These are phyloP conservation scores for Castanea sativa DNA, from an alignment of 306 rosid genomes.

Conservation along the genomic window DNA sequence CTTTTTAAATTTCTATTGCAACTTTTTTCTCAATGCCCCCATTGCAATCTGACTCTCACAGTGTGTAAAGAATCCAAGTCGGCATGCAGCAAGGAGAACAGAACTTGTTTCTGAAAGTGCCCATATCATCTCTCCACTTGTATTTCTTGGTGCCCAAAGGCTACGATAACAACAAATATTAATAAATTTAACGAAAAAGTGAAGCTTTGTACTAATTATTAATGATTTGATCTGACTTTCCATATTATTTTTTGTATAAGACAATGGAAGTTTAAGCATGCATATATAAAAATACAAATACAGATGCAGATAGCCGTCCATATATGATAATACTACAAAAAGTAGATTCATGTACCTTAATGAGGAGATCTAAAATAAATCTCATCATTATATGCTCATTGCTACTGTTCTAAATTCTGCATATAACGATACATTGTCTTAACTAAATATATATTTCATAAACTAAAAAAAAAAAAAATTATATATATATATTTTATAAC, in stretches of 20 bases:
- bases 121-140: background rate
- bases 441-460: background rate
- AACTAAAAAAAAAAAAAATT: too few species aligned
- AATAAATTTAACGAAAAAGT: background rate
- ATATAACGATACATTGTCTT: slow-evolving; percentile 1
- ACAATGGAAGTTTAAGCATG: background rate
- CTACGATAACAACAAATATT: background rate
- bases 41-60: slow-evolving; percentile 15
- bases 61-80: slow-evolving; percentile 20
- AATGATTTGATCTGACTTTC: background rate
- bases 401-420: background rate
- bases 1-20: background rate
- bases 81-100: slow-evolving; percentile 22
- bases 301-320: background rate
- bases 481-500: too few species aligned
- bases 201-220: background rate
- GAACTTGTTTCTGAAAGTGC: background rate
- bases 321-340: background rate
- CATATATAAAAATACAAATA: background rate
- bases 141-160: slow-evolving; percentile 8
- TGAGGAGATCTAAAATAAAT: background rate
- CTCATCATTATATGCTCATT: background rate
- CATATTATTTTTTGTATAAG: background rate
- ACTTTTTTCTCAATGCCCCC: slow-evolving; percentile 18
- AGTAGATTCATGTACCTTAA: background rate